A percentile compares a stretch with the other conserved stretches of the same genome.
Evolutionary conservation across 2,329 filamentous ascomycete species (phyloP).

Genomic region (Colletotrichum costaricense): DNA sequence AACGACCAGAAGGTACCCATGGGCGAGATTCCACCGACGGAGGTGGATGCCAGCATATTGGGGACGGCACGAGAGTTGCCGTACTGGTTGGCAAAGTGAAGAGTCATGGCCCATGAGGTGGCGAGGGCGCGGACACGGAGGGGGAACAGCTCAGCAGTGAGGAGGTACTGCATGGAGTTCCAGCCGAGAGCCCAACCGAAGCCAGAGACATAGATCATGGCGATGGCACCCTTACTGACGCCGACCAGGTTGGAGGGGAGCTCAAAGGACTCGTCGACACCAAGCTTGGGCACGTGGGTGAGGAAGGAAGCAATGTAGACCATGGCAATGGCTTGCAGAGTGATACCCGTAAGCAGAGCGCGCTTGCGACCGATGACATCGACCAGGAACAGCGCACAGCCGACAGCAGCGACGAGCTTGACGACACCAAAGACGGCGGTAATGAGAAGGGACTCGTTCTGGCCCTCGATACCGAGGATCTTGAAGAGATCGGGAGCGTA

Average conservation of each 20-base stretch:
- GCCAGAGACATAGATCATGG: slow-evolving; percentile 78
- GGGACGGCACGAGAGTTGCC: slow-evolving; percentile 81
- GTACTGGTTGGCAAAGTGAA: slow-evolving; percentile 84
- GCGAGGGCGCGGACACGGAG: slow-evolving; percentile 78
- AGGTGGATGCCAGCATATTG: slow-evolving; percentile 71
- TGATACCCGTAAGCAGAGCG: slow-evolving; percentile 69
- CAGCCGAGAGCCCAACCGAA: slow-evolving; percentile 78
- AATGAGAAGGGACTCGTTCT: slow-evolving; percentile 76
- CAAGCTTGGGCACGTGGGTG: slow-evolving; percentile 69
- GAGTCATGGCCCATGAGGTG: slow-evolving; percentile 79
- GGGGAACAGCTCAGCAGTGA: slow-evolving; percentile 83
- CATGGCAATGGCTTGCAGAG: slow-evolving; percentile 70
- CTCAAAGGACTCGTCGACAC: slow-evolving; percentile 58
- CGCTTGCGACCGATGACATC: slow-evolving; percentile 83
- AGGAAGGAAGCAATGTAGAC: slow-evolving; percentile 72
- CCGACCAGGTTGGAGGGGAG: slow-evolving; percentile 61
- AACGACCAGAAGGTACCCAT: slow-evolving; percentile 85
- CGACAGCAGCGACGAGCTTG: slow-evolving; percentile 74
- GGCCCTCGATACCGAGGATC: slow-evolving; percentile 76
- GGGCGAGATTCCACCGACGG: slow-evolving; percentile 60
- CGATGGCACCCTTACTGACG: slow-evolving; percentile 75
- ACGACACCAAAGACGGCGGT: slow-evolving; percentile 82
- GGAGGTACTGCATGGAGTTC: slow-evolving; percentile 83
- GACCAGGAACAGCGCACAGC: slow-evolving; percentile 82
- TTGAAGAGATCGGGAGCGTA: slow-evolving; percentile 81